These are phyloP conservation scores for Ehretia macrophylla DNA, from an alignment of 257 asterid genomes.

Conservation along the genomic window DNA sequence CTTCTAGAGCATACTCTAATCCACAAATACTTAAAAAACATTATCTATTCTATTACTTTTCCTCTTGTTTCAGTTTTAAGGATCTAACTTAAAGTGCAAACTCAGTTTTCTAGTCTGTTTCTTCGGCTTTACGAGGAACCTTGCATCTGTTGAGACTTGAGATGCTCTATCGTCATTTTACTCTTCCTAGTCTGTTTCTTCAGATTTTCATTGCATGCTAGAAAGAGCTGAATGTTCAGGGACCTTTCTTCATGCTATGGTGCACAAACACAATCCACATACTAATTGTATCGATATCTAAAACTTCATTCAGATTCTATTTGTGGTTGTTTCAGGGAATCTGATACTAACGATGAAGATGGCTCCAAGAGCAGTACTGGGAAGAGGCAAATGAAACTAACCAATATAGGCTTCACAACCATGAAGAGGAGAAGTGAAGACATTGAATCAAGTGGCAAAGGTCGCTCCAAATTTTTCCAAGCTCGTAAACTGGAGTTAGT, in stretches of 20 bases:
- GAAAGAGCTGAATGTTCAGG: too few species aligned
- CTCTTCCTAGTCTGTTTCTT: too few species aligned
- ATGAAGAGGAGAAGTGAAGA: slow-evolving; percentile 72
- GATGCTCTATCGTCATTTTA: too few species aligned
- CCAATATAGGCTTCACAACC: slow-evolving; percentile 54
- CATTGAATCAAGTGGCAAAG: slow-evolving; percentile 73
- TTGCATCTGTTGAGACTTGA: too few species aligned
- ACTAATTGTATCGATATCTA: not conserved
- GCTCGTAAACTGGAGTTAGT: slow-evolving; percentile 88
- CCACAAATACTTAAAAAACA: not conserved
- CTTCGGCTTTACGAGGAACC: too few species aligned
- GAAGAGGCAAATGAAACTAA: slow-evolving; percentile 74
- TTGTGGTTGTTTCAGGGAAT: slow-evolving; percentile 48
- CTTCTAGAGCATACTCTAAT: not conserved
- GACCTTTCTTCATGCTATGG: too few species aligned
- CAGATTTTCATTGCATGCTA: too few species aligned
- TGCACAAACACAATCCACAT: too few species aligned
- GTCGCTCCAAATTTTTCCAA: slow-evolving; percentile 88
- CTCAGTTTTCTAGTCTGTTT: too few species aligned
- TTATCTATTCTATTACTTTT: not conserved
- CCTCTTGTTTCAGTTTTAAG: too few species aligned
- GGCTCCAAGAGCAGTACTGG: slow-evolving; percentile 32
- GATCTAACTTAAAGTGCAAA: not conserved
- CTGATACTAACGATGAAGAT: slow-evolving; percentile 62
- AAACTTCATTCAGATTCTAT: not conserved